These are phyloP conservation scores for Verbascum thapsus DNA, from an alignment of 257 asterid species.

Conservation along the genomic window DNA sequence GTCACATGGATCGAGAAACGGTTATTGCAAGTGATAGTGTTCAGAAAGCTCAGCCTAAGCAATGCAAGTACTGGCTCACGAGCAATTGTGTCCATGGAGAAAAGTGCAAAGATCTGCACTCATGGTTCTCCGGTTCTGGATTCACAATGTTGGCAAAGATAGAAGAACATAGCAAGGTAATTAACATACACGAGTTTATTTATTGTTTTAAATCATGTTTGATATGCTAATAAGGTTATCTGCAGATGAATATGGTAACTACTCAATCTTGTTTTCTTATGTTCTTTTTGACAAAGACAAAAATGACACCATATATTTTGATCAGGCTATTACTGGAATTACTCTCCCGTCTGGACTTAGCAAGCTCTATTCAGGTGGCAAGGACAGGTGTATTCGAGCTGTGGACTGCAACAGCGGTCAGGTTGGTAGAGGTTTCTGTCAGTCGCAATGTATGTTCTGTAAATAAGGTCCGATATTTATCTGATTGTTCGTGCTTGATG, in stretches of 20 bases:
- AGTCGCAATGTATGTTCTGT: not conserved
- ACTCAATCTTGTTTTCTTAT: not conserved
- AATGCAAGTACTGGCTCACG: constrained; percentile 46
- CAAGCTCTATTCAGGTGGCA: constrained; percentile 49
- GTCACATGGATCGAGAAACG: not conserved
- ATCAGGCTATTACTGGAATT: constrained; percentile 52
- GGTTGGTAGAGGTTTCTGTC: constrained; percentile 30
- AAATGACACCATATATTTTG: not conserved
- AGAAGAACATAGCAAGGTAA: constrained; percentile 59
- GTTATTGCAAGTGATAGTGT: not conserved
- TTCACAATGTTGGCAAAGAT: constrained; percentile 50
- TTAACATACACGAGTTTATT: not conserved
- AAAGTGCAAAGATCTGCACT: constrained; percentile 48
- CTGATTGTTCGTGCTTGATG: not conserved
- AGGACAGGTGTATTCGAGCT: constrained; percentile 39
- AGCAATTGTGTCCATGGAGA: constrained; percentile 51
- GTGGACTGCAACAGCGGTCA: constrained; percentile 65
- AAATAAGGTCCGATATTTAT: not conserved
- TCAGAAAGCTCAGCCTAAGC: constrained; percentile 31
- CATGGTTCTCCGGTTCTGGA: constrained; percentile 50
- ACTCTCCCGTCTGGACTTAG: constrained; percentile 48
- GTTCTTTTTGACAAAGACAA: not conserved
- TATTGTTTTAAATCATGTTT: not conserved
- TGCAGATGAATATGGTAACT: not conserved
- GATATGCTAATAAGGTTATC: not conserved